Evolutionary conservation across 108 stramenopile species (phyloP), one percentile per base, ranked within the genome.

Genomic region (Discostella pseudostelligera): DNA sequence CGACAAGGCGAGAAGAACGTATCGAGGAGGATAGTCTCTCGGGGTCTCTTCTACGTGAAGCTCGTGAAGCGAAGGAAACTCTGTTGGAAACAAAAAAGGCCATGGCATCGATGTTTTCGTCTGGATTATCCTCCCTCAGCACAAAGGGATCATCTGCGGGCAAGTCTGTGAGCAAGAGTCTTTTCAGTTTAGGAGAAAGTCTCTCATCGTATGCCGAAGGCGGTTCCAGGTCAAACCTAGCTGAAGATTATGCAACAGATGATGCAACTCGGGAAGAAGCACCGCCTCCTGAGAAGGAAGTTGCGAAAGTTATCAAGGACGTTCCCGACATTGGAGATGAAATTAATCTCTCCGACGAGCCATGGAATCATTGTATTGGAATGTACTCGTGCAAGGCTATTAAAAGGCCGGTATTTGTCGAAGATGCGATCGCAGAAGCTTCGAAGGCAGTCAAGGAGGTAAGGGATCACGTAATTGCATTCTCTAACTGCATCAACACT

Each of bases 301-400:
- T 22, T 42, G 14, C 40, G n/a, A 64, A 66, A 19, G 75, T 36
- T 35, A 13, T 37, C 28, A 56, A 56, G 55, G 32, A 86, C 13
- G 40, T 93, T 22, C 71, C 71, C 6, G 75, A 75, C 4, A 89
- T 90, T 72, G 92, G 92, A 60, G 88, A 90, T 51, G 92, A 90
- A 70, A 90, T 94, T 26, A 84, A 90, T 63, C 74, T 94, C 48
- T 76, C 89, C 12, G 84, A 89, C 43, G 81, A 85, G 37, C 92
- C 92, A 12, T 94, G 87, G 87, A 89, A 87, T 25, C 82, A 84
- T 39, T 87, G 86, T 43, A 77, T 84, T 28, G 92, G 92, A 26
- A 83, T 94, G 47, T 94, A 89, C 50, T 86, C 87, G 35, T 90
- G 89, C 56, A 94, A 94, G 62, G 83, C 89, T 3, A 84, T 94